Base-by-base conservation (phyloP, 2,329 filamentous ascomycete species). In the Aureobasidium sp. region DNA sequence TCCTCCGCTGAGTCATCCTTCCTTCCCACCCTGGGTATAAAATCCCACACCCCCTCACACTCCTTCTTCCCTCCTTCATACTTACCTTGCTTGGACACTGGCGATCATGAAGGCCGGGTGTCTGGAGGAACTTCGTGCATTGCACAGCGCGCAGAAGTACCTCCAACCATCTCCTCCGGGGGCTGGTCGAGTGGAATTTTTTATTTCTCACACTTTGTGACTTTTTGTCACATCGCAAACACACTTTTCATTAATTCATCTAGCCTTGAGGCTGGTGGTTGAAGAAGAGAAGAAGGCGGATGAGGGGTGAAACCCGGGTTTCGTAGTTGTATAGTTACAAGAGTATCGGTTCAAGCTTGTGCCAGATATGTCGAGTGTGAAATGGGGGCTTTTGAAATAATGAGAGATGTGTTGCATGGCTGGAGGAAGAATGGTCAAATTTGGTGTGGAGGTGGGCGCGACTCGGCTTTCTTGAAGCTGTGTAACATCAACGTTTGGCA, bases 61-160 rank as follows among this genome's bases (percentile, higher is more conserved):
- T 33, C 51, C 25, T 4, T 31, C 38, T 43, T 55, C 10, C 51
- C 23, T 54, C 17, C 19, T 42, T 55, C 51, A 55, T 55, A 55
- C 51, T 55, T 55, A 55, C 51, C 51, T 55, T 55, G 37, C 10
- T 31, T 13, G 38, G 51, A 45, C 13, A 15, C 8, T 27, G 38
- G 58, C 58, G 58, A 60, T 60, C 58, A 60, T 10, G 47, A 53
- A 60, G 46, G 58, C 58, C 31, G 29, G 37, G 4, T 6, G 10
- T 47, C 58, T 46, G 40, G 23, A 60, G 38, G 31, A 23, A 51
- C 47, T 43, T 37, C 60, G 51, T 61, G 53, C 60, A 61, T 61
- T 61, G 60, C 60, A 61, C 60, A 61, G 60, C 60, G 60, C 53
- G 60, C 51, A 37, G 60, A 40, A 29, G 60, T 29, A 23, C 38